Evolutionary conservation across 2,329 filamentous ascomycete genomes (phyloP).

Genomic region (Chaetomiaceae sp.): DNA sequence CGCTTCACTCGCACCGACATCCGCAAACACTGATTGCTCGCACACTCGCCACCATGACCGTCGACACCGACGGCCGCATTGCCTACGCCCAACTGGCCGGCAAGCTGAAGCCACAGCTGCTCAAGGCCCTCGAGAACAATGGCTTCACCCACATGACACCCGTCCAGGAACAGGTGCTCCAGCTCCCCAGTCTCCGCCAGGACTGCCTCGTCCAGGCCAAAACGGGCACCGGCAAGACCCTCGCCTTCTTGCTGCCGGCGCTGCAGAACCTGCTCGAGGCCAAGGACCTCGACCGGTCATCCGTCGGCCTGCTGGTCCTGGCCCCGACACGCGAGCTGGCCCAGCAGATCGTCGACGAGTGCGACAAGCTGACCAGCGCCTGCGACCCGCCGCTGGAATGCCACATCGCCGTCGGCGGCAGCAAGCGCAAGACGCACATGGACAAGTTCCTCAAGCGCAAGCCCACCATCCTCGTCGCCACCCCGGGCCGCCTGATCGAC

Average conservation of each 20-base stretch:
- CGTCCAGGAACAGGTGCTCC: constrained; percentile 50
- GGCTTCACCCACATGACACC: constrained; percentile 44
- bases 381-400: constrained; percentile 65
- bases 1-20: neutral
- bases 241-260: constrained; percentile 80
- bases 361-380: constrained; percentile 55
- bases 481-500: constrained; percentile 73
- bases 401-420: constrained; percentile 74
- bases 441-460: constrained; percentile 66
- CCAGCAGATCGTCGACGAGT: constrained; percentile 67
- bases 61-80: constrained; percentile 3
- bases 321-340: constrained; percentile 69
- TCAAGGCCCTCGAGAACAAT: constrained; percentile 22
- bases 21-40: neutral
- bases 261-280: constrained; percentile 66
- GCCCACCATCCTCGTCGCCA: constrained; percentile 70
- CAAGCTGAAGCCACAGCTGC: constrained; percentile 23
- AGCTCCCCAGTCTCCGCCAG: constrained; percentile 41
- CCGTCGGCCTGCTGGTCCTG: constrained; percentile 59
- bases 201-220: constrained; percentile 74
- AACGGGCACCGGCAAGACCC: constrained; percentile 82
- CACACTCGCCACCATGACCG: constrained; percentile 5
- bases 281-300: constrained; percentile 28
- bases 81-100: constrained; percentile 22
- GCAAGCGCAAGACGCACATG: constrained; percentile 70